Base-by-base conservation (phyloP, 2,329 filamentous ascomycete species). In the Penicillium sp. region DNA sequence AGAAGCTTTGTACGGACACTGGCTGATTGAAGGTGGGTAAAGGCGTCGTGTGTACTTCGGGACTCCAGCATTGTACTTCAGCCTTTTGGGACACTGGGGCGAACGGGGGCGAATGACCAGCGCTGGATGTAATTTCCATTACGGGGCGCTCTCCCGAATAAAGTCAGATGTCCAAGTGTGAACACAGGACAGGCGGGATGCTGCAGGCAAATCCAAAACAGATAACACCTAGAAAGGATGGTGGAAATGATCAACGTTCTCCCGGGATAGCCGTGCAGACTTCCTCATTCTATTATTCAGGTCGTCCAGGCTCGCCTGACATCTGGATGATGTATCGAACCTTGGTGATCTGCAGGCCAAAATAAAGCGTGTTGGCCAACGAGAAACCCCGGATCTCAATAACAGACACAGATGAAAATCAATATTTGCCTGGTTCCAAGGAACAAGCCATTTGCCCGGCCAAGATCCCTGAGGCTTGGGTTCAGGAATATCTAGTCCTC, bases 191-290 rank as follows among this genome's bases (percentile, higher is more conserved):
- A 66, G 67, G 65, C 73, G 71, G 73, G 66, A 68, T 40, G 61
- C 66, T 73, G 73, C 72, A 75, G 67, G 46, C 60, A 70, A 68
- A 71, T 68, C 63, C 65, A 69, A 74, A 71, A 69, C 71, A 73
- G 69, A 71, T 71, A 70, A 67, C 71, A 71, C 25, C 73, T 72
- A 74, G 64, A 68, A 66, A 69, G 65, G 72, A 71, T 72, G 68
- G 68, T 67, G 66, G 65, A 65, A 68, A 70, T 67, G 73, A 76
- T 74, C 71, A 66, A 64, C 65, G 6, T n/a, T 4, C n/a, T 62
- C 64, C 69, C 64, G 64, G 69, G 61, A 62, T 67, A 71, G 65
- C 69, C 69, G 70, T 75, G 72, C 73, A 74, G 73, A 73, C 51
- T 46, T 30, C 45, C 49, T 59, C 51, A 16, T 68, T 64, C 70